These are phyloP conservation scores for Theobroma grandiflorum DNA, from an alignment of 441 rosid species.

Conservation along the genomic window DNA sequence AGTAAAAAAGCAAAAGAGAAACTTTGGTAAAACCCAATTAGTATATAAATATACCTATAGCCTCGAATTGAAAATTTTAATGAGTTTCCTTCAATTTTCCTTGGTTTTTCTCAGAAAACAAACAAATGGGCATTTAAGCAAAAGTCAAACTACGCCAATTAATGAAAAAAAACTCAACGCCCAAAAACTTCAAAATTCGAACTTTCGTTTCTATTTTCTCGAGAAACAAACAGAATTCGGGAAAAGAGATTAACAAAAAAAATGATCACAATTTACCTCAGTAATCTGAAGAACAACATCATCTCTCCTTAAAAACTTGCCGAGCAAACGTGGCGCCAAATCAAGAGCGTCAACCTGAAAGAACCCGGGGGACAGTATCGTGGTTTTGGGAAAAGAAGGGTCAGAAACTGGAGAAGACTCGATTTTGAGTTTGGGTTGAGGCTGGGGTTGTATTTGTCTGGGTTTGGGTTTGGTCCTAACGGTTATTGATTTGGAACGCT, in stretches of 20 bases:
- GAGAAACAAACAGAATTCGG: conserved; percentile 23
- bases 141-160: neutral
- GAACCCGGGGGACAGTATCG: conserved; percentile 63
- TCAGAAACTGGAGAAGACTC: conserved; percentile 7
- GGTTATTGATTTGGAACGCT: conserved; percentile 35
- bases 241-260: neutral
- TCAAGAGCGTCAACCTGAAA: conserved; percentile 89
- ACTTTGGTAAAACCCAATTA: neutral
- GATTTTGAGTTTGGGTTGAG: conserved; percentile 29
- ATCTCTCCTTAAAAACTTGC: conserved; percentile 79
- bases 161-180: neutral
- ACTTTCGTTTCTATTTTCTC: neutral
- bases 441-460: neutral
- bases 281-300: conserved; percentile 83
- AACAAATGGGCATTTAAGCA: neutral
- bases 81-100: neutral
- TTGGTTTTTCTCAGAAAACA: neutral
- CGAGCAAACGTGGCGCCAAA: conserved; percentile 91
- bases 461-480: conserved; percentile 13
- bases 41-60: neutral
- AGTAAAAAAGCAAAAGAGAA: neutral
- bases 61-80: neutral
- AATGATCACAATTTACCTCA: conserved; percentile 56
- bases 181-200: conserved; percentile 12
- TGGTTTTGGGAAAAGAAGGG: conserved; percentile 36